phyloP scores from a whole-genome alignment of 2,329 filamentous ascomycete genomes.

The Calonectria leucothoes region DNA sequence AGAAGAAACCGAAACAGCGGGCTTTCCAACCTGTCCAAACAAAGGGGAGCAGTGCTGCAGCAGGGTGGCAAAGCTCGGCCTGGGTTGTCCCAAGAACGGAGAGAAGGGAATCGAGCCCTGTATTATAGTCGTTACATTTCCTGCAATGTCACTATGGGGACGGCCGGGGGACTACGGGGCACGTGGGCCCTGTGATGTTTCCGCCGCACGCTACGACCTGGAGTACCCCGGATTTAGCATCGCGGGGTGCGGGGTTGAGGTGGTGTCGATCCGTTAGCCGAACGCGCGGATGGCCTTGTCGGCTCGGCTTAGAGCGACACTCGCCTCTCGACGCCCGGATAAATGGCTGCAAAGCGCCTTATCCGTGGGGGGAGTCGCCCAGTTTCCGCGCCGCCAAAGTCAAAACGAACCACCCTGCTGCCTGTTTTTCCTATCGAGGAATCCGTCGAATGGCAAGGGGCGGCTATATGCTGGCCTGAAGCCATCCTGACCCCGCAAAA shows the following conservation, averaged over 20 bases:
- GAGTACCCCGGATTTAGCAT: slow-evolving; percentile 31
- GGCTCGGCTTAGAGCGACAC: slow-evolving; percentile 6
- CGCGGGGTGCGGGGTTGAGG: slow-evolving; percentile 34
- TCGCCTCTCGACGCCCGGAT: slow-evolving; percentile 22
- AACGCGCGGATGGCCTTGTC: slow-evolving; percentile 23
- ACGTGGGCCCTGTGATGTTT: neutral
- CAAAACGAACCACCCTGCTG: neutral
- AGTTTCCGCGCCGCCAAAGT: neutral
- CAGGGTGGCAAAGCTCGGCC: neutral
- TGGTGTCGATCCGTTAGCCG: slow-evolving; percentile 18
- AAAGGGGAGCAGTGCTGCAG: neutral
- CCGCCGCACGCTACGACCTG: neutral
- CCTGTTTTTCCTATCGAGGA: neutral
- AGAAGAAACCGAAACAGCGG: neutral
- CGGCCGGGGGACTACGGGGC: slow-evolving; percentile 2
- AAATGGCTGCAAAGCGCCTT: slow-evolving; percentile 17
- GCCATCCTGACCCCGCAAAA: neutral
- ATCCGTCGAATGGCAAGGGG: neutral
- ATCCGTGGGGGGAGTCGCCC: slow-evolving; percentile 17
- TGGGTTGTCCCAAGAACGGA: neutral
- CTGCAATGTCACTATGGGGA: slow-evolving; percentile 7
- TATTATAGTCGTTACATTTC: slow-evolving; percentile 32
- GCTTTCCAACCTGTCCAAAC: neutral
- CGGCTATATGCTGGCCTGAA: neutral
- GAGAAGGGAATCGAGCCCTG: neutral